These are phyloP conservation scores for Boletus bicolor DNA, from an alignment of 768 basidiomycete species.

Conservation along the genomic window DNA sequence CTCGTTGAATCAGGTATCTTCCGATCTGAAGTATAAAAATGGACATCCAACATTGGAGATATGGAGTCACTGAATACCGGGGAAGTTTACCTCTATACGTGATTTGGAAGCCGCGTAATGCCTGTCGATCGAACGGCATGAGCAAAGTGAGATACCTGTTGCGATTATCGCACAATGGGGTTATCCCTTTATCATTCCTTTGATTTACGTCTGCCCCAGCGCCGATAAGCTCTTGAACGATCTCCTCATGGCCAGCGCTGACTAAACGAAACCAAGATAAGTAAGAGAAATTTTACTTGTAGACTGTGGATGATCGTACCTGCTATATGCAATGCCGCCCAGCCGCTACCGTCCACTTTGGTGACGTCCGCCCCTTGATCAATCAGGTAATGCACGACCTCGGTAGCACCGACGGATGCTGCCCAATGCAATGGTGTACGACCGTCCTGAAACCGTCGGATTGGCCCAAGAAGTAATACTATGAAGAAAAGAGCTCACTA, in stretches of 20 bases:
- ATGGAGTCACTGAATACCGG: slow-evolving; percentile 24
- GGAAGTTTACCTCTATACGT: slow-evolving; percentile 62
- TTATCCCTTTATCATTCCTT: slow-evolving; percentile 79
- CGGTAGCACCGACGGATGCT: slow-evolving; percentile 66
- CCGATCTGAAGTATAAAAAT: slow-evolving; percentile 63
- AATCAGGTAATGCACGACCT: slow-evolving; percentile 65
- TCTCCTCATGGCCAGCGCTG: slow-evolving; percentile 74
- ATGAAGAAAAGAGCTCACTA: slow-evolving; percentile 37
- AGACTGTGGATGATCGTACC: slow-evolving; percentile 37
- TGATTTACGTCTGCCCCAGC: slow-evolving; percentile 81
- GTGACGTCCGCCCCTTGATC: slow-evolving; percentile 67
- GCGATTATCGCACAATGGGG: slow-evolving; percentile 60
- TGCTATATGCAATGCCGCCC: slow-evolving; percentile 80
- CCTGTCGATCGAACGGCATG: slow-evolving; percentile 38
- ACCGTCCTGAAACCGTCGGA: slow-evolving; percentile 50
- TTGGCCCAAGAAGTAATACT: fast-evolving
- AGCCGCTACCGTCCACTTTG: slow-evolving; percentile 61
- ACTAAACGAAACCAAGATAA: slow-evolving; percentile 40
- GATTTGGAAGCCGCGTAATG: slow-evolving; percentile 95
- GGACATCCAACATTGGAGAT: slow-evolving; percentile 24
- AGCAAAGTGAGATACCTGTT: neutral
- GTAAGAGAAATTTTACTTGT: neutral
- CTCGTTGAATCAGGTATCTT: slow-evolving; percentile 76
- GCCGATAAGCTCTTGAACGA: slow-evolving; percentile 74
- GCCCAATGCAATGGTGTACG: slow-evolving; percentile 87